phyloP scores from a whole-genome alignment of 108 stramenopile genomes.

The Aurantiochytrium sp. region DNA sequence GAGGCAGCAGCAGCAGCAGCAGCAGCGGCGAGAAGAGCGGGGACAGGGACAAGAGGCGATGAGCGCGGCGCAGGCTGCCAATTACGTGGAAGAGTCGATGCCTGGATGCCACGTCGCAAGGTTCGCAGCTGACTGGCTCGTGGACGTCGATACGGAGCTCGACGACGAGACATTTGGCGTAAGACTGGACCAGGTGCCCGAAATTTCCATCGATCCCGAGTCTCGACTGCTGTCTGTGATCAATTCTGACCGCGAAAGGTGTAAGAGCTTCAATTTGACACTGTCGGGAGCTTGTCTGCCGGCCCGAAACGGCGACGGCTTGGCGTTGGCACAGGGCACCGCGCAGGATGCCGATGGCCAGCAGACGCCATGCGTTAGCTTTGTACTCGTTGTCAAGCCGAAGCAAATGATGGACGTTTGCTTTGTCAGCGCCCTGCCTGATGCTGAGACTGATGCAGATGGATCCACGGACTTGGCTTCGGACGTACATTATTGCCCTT shows the following conservation, averaged over 20 bases:
- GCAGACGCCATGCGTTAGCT: neutral
- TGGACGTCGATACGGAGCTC: neutral
- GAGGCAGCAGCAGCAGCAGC: neutral
- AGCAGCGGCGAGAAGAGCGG: too few species aligned
- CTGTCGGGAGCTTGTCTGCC: neutral
- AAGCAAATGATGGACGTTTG: neutral
- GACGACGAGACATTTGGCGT: neutral
- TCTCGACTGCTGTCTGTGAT: neutral
- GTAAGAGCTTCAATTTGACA: neutral
- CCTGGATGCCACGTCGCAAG: neutral
- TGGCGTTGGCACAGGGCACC: neutral
- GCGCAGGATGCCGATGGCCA: neutral
- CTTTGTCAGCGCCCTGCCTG: neutral
- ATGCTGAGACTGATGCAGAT: too few species aligned
- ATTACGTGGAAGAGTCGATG: neutral
- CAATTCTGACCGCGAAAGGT: neutral
- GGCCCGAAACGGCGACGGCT: neutral
- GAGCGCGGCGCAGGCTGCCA: neutral
- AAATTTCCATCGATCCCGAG: neutral
- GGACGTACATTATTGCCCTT: neutral
- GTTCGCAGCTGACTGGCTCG: neutral
- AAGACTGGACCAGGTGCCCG: neutral
- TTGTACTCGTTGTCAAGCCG: neutral
- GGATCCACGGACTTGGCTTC: neutral
- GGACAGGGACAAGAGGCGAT: too few species aligned